phyloP scores from a whole-genome alignment of 257 asterid genomes.

The Solanum virginianum region DNA sequence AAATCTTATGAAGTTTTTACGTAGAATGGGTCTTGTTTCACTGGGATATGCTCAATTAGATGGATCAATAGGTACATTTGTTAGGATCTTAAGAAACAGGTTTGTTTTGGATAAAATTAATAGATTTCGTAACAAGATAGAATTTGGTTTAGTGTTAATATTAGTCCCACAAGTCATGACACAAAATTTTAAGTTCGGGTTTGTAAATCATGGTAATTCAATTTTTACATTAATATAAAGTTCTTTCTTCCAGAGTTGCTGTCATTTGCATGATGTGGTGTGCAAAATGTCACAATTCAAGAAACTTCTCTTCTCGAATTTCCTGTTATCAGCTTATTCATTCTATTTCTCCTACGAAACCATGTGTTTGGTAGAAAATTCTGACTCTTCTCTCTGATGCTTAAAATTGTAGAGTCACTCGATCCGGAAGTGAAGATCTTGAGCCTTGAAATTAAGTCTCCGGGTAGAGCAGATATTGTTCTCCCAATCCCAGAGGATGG shows the following conservation, averaged over 20 bases:
- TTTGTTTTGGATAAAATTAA: not conserved
- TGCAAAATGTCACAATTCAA: not conserved
- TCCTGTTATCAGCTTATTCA: not conserved
- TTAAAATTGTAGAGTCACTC: constrained; percentile 36
- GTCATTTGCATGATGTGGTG: not conserved
- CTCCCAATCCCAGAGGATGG: constrained; percentile 52
- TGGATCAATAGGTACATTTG: not conserved
- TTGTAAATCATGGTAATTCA: not conserved
- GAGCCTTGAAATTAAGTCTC: constrained; percentile 49
- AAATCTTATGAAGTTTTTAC: not conserved
- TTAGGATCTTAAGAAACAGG: not conserved
- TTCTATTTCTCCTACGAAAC: not conserved
- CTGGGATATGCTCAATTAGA: not conserved
- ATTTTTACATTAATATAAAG: not conserved
- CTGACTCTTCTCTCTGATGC: not conserved
- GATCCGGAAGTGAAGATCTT: constrained; percentile 63
- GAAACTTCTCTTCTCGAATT: not conserved
- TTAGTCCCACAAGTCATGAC: not conserved
- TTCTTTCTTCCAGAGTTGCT: not conserved
- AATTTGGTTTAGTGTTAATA: not conserved
- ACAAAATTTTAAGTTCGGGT: not conserved
- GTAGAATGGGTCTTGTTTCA: not conserved
- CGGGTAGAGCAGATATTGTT: constrained; percentile 37
- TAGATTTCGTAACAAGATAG: not conserved
- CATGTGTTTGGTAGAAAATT: not conserved